Evolutionary conservation across 176 grass and related monocot species (phyloP).

Genomic region (Bonia amplexicaulis): DNA sequence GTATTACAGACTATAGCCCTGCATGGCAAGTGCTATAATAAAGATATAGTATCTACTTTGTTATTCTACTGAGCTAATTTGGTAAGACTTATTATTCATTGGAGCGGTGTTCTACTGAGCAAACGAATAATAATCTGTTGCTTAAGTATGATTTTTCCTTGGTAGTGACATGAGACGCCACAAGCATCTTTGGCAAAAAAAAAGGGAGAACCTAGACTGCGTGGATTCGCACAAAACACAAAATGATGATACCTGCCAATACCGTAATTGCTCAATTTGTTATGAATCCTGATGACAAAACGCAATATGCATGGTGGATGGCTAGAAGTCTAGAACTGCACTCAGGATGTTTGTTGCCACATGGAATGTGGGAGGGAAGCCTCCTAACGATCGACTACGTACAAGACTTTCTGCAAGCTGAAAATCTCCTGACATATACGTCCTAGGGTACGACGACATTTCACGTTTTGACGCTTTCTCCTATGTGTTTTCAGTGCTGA

Average conservation of each 20-base stretch:
- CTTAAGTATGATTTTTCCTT: too few species aligned
- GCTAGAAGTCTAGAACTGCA: background rate
- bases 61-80: too few species aligned
- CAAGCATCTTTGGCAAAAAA: slow-evolving; percentile 46
- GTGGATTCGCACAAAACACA: slow-evolving; percentile 10
- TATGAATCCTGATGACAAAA: background rate
- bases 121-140: too few species aligned
- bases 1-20: too few species aligned
- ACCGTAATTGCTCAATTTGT: slow-evolving; percentile 14
- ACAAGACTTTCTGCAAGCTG: slow-evolving; percentile 63
- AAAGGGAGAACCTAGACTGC: slow-evolving; percentile 20
- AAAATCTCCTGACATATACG: slow-evolving; percentile 68
- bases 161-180: too few species aligned
- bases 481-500: background rate
- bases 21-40: too few species aligned
- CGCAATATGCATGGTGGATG: too few species aligned
- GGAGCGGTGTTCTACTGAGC: too few species aligned
- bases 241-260: slow-evolving; percentile 15
- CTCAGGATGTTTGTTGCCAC: slow-evolving; percentile 70
- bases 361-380: slow-evolving; percentile 85
- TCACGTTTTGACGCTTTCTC: background rate
- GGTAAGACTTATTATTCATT: too few species aligned
- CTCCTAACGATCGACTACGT: slow-evolving; percentile 50
- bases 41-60: too few species aligned
- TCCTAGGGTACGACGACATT: slow-evolving; percentile 41